Conservation (phyloP, 2,329 filamentous ascomycete genomes). For the Blumeria graminis region DNA sequence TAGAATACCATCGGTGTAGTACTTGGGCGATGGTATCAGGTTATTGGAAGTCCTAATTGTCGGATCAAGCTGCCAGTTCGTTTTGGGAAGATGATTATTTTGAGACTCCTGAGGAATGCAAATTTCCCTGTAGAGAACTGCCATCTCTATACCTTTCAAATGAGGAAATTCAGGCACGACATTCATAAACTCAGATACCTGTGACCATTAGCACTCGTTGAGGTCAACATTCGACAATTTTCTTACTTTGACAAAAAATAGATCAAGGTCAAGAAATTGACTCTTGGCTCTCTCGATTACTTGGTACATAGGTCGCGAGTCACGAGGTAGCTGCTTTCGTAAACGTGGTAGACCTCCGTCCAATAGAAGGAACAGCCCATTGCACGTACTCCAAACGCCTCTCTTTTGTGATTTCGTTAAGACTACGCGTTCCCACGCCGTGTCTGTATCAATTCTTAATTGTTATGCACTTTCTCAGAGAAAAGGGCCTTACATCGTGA, state of each 20-base stretch:
- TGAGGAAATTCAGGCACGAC: slow-evolving; percentile 33
- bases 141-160: slow-evolving; percentile 28
- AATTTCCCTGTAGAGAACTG: slow-evolving; percentile 32
- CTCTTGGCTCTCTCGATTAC: slow-evolving; percentile 7
- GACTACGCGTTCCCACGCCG: slow-evolving; percentile 31
- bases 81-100: slow-evolving; percentile 10
- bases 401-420: slow-evolving; percentile 29
- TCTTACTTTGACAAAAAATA: slow-evolving; percentile 42
- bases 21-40: slow-evolving; percentile 31
- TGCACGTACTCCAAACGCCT: slow-evolving; percentile 34
- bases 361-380: slow-evolving; percentile 29
- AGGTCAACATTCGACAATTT: slow-evolving; percentile 4
- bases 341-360: slow-evolving; percentile 26
- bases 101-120: slow-evolving; percentile 3
- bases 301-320: slow-evolving; percentile 5
- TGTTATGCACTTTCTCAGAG: slow-evolving; percentile 1
- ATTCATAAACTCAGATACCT: slow-evolving; percentile 38
- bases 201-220: slow-evolving; percentile 5
- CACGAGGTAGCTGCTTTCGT: slow-evolving; percentile 24
- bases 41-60: slow-evolving; percentile 25
- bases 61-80: slow-evolving; percentile 35
- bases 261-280: slow-evolving; percentile 26
- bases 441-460: slow-evolving; percentile 19
- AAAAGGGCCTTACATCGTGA: slow-evolving; percentile 27
- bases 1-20: slow-evolving; percentile 31